Percentiles rank a stretch among this genome's conserved stretches.
Evolutionary conservation across 176 grass and related monocot genomes (phyloP).

Genomic region (Bothriochloa decipiens): DNA sequence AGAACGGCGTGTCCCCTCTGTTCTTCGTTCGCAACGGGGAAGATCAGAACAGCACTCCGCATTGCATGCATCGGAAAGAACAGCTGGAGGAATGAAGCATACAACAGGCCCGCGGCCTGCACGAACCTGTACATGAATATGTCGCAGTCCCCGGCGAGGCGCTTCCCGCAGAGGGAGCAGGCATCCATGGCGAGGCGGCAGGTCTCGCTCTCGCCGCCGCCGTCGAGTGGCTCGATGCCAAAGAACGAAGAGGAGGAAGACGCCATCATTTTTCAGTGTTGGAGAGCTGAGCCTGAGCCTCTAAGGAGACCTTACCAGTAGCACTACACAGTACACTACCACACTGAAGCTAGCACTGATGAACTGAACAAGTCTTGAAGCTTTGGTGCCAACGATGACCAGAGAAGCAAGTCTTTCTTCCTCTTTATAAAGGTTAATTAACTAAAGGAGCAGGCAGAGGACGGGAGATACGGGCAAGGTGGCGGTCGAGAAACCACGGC

Average conservation of each 20-base stretch:
- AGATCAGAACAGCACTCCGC: background rate
- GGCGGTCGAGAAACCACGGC: constrained; percentile 35
- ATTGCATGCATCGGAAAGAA: background rate
- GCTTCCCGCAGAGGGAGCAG: constrained; percentile 63
- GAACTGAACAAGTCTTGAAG: background rate
- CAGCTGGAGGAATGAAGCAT: background rate
- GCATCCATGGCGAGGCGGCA: constrained; percentile 36
- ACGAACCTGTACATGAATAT: constrained; percentile 71
- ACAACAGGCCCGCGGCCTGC: too few species aligned
- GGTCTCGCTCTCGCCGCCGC: background rate
- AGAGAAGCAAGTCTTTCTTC: background rate
- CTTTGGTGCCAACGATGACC: background rate
- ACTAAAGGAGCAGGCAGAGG: background rate
- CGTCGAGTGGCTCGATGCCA: constrained; percentile 31
- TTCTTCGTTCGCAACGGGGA: background rate
- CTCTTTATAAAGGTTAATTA: constrained; percentile 3
- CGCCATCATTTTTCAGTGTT: constrained; percentile 2
- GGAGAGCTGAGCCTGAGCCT: background rate
- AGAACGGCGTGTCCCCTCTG: constrained; percentile 73
- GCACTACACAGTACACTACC: background rate
- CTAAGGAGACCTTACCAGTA: too few species aligned
- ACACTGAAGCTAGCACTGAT: background rate
- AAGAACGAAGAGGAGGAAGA: constrained; percentile 38
- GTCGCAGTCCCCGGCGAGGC: constrained; percentile 38
- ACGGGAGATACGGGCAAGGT: background rate